Percentiles rank a stretch among this genome's conserved stretches.
These are phyloP conservation scores for Rhizopogon salebrosus DNA, from an alignment of 768 basidiomycete genomes.

Conservation along the genomic window DNA sequence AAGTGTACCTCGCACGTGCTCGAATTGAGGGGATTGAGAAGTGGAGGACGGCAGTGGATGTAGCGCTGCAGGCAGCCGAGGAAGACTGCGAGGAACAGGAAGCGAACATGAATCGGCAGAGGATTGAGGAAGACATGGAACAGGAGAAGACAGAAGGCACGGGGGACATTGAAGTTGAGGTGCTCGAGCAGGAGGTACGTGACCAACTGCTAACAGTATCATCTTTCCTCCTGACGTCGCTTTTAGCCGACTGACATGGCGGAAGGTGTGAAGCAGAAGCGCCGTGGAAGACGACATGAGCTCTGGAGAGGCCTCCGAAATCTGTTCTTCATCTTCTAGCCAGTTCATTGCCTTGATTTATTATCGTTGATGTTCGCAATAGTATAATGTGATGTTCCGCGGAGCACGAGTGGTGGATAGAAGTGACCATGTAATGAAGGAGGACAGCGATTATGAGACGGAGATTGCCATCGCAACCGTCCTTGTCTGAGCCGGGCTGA, in stretches of 20 bases:
- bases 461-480: constrained; percentile 8
- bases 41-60: neutral
- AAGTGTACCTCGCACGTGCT: neutral
- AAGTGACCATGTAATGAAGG: neutral
- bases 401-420: neutral
- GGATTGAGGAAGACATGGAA: neutral
- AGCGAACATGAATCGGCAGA: neutral
- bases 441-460: neutral
- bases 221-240: neutral
- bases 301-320: constrained; percentile 1
- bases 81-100: neutral
- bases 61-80: constrained; percentile 1
- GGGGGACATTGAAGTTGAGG: too few species aligned
- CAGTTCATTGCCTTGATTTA: neutral
- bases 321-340: neutral
- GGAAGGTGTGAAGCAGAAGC: neutral
- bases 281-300: neutral
- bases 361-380: neutral
- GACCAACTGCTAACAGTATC: neutral
- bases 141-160: neutral
- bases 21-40: neutral
- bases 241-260: neutral
- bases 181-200: neutral
- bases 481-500: constrained; percentile 54
- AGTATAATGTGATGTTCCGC: neutral